Evolutionary conservation across 495 filamentous ascomycete genomes (phyloP).

Genomic region (Extremus antarcticus): DNA sequence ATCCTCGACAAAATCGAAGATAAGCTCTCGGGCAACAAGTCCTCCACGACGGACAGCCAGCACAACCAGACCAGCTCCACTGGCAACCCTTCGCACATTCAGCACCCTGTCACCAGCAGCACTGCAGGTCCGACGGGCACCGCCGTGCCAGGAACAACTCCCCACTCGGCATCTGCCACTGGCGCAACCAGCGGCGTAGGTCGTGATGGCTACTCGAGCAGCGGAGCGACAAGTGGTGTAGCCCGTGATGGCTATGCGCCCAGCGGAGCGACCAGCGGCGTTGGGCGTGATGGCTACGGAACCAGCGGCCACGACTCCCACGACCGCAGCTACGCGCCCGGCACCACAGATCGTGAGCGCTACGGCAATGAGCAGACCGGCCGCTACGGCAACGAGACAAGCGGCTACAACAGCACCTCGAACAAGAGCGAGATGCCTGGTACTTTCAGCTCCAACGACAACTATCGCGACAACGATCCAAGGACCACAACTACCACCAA

Average conservation of each 20-base stretch:
- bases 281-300: too few species aligned
- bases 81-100: neutral
- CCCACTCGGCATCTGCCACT: too few species aligned
- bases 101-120: neutral
- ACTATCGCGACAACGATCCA: too few species aligned
- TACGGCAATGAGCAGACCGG: neutral
- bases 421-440: neutral
- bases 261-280: too few species aligned
- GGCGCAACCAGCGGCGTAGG: neutral
- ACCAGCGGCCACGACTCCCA: too few species aligned
- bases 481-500: neutral
- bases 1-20: neutral
- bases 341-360: neutral
- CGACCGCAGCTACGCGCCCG: too few species aligned
- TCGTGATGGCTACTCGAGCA: neutral
- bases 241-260: too few species aligned
- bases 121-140: neutral
- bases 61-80: neutral
- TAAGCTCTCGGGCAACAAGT: neutral
- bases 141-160: neutral
- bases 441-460: too few species aligned
- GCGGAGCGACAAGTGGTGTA: too few species aligned
- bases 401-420: neutral
- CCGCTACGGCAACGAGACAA: neutral
- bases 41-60: neutral